A percentile compares a stretch with the other conserved stretches of the same genome.
These are phyloP conservation scores for Pseudomonodictys pantanalensis DNA, from an alignment of 495 filamentous ascomycete genomes.

Conservation along the genomic window DNA sequence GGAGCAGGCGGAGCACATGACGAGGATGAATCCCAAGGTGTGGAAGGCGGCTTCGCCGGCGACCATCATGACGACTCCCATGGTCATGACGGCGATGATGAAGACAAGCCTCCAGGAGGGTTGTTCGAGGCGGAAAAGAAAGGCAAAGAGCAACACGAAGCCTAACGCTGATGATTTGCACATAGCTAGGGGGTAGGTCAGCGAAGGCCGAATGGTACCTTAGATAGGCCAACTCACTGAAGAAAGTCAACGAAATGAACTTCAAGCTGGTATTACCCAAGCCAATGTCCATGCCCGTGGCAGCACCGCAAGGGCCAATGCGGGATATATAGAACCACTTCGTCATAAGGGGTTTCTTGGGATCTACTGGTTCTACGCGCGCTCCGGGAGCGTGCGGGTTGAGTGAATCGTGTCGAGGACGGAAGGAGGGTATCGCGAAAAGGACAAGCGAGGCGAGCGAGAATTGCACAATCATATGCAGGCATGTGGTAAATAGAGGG, in stretches of 20 bases:
- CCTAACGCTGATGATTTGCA: slow-evolving; percentile 96
- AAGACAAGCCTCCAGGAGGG: slow-evolving; percentile 79
- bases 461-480: slow-evolving; percentile 98
- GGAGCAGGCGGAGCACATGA: slow-evolving; percentile 90
- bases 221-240: slow-evolving; percentile 61
- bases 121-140: slow-evolving; percentile 86
- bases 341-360: slow-evolving; percentile 76
- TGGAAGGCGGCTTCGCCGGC: slow-evolving; percentile 93
- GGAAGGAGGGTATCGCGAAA: slow-evolving; percentile 76
- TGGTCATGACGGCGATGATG: slow-evolving; percentile 90
- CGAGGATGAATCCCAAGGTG: slow-evolving; percentile 79
- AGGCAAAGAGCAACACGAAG: slow-evolving; percentile 94
- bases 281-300: slow-evolving; percentile 94
- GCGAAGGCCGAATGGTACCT: not conserved
- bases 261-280: slow-evolving; percentile 93
- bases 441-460: slow-evolving; percentile 74
- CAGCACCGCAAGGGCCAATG: slow-evolving; percentile 87
- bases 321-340: slow-evolving; percentile 87
- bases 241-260: slow-evolving; percentile 95
- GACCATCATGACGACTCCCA: slow-evolving; percentile 98
- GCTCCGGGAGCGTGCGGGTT: slow-evolving; percentile 44
- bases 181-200: slow-evolving; percentile 64
- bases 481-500: slow-evolving; percentile 89
- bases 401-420: slow-evolving; percentile 58
- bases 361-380: slow-evolving; percentile 47